Evolutionary conservation across 495 filamentous ascomycete species (phyloP).

Genomic region (Terfezia boudieri): DNA sequence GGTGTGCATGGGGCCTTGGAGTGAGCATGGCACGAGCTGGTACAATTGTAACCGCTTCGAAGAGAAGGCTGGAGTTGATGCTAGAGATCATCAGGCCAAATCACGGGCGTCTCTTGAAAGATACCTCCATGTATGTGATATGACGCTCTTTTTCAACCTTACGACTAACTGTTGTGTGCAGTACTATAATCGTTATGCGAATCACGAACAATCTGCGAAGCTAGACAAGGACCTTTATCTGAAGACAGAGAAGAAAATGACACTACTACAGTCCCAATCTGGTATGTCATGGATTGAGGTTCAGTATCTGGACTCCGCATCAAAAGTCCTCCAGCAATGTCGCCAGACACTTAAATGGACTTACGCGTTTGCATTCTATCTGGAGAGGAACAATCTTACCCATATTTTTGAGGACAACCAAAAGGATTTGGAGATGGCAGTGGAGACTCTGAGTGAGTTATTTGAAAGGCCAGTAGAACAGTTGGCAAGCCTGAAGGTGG

Average conservation of each 20-base stretch:
- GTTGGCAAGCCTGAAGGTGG: conserved; percentile 65
- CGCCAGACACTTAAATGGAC: conserved; percentile 98
- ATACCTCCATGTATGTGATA: conserved; percentile 34
- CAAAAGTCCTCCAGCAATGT: conserved; percentile 83
- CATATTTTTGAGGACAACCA: conserved; percentile 98
- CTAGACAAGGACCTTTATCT: conserved; percentile 87
- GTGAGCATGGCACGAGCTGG: conserved; percentile 98
- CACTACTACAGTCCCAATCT: conserved; percentile 70
- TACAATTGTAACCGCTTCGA: conserved; percentile 97
- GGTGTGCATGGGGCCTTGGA: conserved; percentile 99
- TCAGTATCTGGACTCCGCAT: conserved; percentile 81
- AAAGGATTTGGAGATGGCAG: conserved; percentile 90
- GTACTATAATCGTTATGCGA: conserved; percentile 97
- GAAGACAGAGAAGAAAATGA: conserved; percentile 99
- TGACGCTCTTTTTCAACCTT: background rate
- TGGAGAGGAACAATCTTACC: conserved; percentile 81
- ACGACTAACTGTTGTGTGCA: conserved; percentile 22
- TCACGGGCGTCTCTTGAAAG: conserved; percentile 76
- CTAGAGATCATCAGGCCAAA: conserved; percentile 70
- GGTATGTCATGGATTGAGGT: conserved; percentile 99
- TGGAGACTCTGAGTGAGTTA: conserved; percentile 87
- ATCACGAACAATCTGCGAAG: conserved; percentile 93
- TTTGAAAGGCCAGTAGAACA: conserved; percentile 87
- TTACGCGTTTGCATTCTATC: conserved; percentile 93
- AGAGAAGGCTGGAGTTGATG: conserved; percentile 79